These are phyloP conservation scores for Fraxinus cuspidata DNA, from an alignment of 257 asterid genomes.

Conservation along the genomic window DNA sequence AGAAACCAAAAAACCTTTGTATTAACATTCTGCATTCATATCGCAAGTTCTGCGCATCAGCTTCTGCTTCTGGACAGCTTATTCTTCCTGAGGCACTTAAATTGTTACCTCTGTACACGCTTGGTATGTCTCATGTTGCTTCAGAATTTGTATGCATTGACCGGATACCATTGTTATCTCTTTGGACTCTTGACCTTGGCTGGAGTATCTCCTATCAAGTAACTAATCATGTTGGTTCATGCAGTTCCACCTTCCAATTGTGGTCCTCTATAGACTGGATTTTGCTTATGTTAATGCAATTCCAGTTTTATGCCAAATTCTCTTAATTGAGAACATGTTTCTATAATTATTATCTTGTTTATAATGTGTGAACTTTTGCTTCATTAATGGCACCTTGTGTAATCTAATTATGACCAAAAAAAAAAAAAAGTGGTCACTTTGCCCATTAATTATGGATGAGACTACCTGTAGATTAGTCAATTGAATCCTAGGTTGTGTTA, in stretches of 20 bases:
- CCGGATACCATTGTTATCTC: not conserved
- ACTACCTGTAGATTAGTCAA: slow-evolving; percentile 6
- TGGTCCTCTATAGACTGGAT: not conserved
- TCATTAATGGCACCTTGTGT: not conserved
- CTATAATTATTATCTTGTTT: not conserved
- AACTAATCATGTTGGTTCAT: slow-evolving; percentile 1
- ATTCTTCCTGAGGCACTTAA: slow-evolving; percentile 98
- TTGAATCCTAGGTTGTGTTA: not conserved
- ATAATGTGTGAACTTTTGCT: not conserved
- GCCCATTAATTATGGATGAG: not conserved
- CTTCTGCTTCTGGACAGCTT: slow-evolving; percentile 94
- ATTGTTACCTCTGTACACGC: slow-evolving; percentile 85
- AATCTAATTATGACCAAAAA: not conserved
- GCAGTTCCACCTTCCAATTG: not conserved
- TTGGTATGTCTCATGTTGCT: slow-evolving; percentile 60
- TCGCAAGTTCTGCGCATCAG: slow-evolving; percentile 94
- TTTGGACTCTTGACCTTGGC: not conserved
- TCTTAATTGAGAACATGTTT: slow-evolving; percentile 16
- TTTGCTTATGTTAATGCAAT: not conserved
- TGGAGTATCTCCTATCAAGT: slow-evolving; percentile 19
- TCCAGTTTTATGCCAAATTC: slow-evolving; percentile 4
- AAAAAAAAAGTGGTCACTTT: not conserved
- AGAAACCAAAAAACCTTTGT: slow-evolving; percentile 80
- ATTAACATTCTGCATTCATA: slow-evolving; percentile 86
- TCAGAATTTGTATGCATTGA: not conserved